Evolutionary conservation across 2,329 filamentous ascomycete genomes (phyloP).

Genomic region (Rhynchosporium agropyri): DNA sequence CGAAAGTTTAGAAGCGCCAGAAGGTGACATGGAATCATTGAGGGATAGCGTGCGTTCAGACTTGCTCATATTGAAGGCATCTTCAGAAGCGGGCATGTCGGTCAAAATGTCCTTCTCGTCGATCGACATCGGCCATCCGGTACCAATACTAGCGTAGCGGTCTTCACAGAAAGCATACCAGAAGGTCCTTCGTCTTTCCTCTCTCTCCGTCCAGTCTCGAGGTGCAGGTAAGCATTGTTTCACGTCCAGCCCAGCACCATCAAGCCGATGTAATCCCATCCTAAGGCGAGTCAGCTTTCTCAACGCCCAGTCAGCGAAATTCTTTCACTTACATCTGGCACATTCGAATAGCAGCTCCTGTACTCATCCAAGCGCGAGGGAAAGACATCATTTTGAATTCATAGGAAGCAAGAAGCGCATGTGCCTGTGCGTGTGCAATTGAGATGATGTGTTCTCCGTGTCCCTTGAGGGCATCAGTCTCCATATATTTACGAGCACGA

Average conservation of each 20-base stretch:
- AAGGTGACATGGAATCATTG: conserved; percentile 67
- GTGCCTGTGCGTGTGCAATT: conserved; percentile 82
- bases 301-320: conserved; percentile 45
- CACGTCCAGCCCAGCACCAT: conserved; percentile 81
- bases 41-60: conserved; percentile 73
- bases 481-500: conserved; percentile 84
- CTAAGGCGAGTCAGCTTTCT: conserved; percentile 63
- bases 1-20: conserved; percentile 74
- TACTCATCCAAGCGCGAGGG: conserved; percentile 91
- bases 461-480: conserved; percentile 87
- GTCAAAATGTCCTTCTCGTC: conserved; percentile 92
- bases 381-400: conserved; percentile 99
- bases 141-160: conserved; percentile 92
- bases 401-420: conserved; percentile 76
- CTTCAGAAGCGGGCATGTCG: conserved; percentile 80
- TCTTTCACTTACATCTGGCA: conserved; percentile 71
- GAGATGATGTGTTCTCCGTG: conserved; percentile 89
- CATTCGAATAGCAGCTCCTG: conserved; percentile 78
- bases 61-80: conserved; percentile 80
- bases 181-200: conserved; percentile 89
- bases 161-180: conserved; percentile 94
- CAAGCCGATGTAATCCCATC: conserved; percentile 88
- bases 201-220: conserved; percentile 90
- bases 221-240: conserved; percentile 88
- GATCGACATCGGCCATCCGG: conserved; percentile 93